Base-by-base conservation (phyloP, 179 eudicot species). In the Dionaea muscipula region DNA sequence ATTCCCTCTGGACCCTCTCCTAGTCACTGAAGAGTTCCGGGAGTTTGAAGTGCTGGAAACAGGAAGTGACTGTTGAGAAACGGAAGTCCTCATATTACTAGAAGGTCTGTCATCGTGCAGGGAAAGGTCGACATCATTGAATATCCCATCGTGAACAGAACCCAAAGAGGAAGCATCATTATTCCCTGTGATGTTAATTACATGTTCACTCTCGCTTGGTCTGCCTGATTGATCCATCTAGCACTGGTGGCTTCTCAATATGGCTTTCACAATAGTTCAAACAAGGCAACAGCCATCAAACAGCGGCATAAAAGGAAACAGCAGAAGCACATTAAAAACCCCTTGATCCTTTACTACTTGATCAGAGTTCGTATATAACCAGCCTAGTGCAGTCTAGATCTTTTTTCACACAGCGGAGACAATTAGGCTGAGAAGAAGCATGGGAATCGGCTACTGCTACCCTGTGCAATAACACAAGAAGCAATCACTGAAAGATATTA, bases 181-280 rank as follows among this genome's bases (percentile, higher is more conserved):
- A 56, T 67, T 72, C 47, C 71, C 65, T 46, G 76, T 65, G 50
- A 72, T 75, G 49, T 75, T 74, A 63, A 76, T 76, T 47, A 69
- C 80, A 56, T 62, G 67, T 48, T 72, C 80, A 38, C 37, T 41
- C 40, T 65, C 74, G 16, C 43, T 66, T 55, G 59, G 64, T 72
- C 69, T 59, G 51, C 68, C 69, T 36, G 77, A 68, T 51, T 60
- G 79, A 53, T 76, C 80, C 77, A 76, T 76, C n/a, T n/a, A n/a
- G n/a, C 47, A 59, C 24, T 59, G 57, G 46, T 7, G 68, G 33
- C 41, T 71, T 52, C 50, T 61, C 62, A 15, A 24, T 22, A 41
- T 53, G 63, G 7, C 53, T 16, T 49, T 26, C 33, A 24, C 53
- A 11, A 8, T 26, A 25, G 28, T 24, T 49, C n/a, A 16, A 26